Percentiles rank a stretch among this genome's conserved stretches.
Conservation (phyloP, 2,329 filamentous ascomycete genomes). For the Xylariaceae sp. region DNA sequence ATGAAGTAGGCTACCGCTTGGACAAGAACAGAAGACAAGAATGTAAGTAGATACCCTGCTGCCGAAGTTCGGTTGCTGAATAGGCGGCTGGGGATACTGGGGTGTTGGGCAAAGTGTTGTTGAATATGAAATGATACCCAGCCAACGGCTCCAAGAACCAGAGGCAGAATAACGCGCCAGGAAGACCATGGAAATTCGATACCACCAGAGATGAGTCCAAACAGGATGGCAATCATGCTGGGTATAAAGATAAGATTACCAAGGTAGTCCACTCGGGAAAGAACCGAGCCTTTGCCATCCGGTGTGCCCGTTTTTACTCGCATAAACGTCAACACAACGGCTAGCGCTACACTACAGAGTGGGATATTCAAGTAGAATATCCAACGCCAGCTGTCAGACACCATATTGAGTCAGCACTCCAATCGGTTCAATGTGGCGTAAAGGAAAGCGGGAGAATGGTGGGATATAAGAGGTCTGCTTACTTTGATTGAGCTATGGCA, state of each 20-base stretch:
- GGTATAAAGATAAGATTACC: background rate
- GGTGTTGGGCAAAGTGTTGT: background rate
- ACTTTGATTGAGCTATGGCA: conserved; percentile 11
- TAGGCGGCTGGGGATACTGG: conserved; percentile 42
- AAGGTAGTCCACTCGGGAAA: background rate
- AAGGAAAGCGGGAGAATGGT: too few relatives aligned
- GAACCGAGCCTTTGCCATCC: too few relatives aligned
- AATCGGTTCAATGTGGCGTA: too few relatives aligned
- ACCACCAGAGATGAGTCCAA: background rate
- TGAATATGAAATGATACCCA: background rate
- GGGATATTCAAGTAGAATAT: background rate
- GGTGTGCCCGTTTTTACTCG: background rate
- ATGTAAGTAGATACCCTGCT: background rate
- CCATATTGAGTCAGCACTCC: too few relatives aligned
- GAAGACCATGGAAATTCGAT: conserved; percentile 8
- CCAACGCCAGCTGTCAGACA: background rate
- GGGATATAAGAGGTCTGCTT: too few relatives aligned
- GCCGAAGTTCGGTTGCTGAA: conserved; percentile 4
- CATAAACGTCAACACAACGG: background rate
- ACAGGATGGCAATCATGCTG: background rate
- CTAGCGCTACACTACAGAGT: background rate
- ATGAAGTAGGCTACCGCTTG: background rate
- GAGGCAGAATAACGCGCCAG: conserved; percentile 1
- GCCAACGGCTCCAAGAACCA: conserved; percentile 5
- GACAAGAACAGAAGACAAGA: background rate